Evolutionary conservation across 2,329 filamentous ascomycete species (phyloP), one percentile per base, ranked within the genome.

Genomic region (Beauveria sp.): DNA sequence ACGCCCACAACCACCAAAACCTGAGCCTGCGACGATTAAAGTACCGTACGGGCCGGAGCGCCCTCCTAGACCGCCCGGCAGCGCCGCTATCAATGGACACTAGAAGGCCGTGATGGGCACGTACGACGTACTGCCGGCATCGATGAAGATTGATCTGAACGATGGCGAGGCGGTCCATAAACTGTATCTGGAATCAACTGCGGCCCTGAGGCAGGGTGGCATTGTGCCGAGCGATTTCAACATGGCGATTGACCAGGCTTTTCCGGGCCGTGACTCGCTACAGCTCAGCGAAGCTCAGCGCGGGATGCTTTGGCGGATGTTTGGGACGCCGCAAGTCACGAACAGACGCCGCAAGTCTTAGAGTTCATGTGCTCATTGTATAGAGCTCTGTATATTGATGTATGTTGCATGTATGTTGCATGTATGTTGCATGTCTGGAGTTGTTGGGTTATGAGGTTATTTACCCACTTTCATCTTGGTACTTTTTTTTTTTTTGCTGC

Each of bases 41-140:
- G 73, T 79, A 54, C 70, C 77, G 7, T 80, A 76, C 63, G 79
- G 79, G 12, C 79, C 79, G 18, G 79, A 81, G 66, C 75, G 79
- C 50, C 79, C 79, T 47, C 79, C 79, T 58, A 68, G 70, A 55
- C 50, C 51, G 46, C 65, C 67, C 52, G 67, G 71, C 44, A 68
- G 70, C 56, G 66, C 72, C 52, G 69, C 73, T 12, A 75, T 75
- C 63, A 80, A 81, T 65, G 79, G 78, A 66, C 74, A 75, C 64
- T 79, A 76, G 73, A 68, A 71, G 64, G 62, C 65, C 65, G 61
- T 66, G 65, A 62, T 61, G 59, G 62, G 54, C 26, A 26, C n/a
- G 12, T 51, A 28, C 53, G 37, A 52, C n/a, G 26, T 30, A 24
- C 28, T 40, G 22, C 59, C 34, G 37, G 7, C 26, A n/a, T 40